A percentile compares a stretch with the other conserved stretches of the same genome.
Conservation (phyloP, 202 grass and related monocot species). For the Schoenoplectus tabernaemontani region DNA sequence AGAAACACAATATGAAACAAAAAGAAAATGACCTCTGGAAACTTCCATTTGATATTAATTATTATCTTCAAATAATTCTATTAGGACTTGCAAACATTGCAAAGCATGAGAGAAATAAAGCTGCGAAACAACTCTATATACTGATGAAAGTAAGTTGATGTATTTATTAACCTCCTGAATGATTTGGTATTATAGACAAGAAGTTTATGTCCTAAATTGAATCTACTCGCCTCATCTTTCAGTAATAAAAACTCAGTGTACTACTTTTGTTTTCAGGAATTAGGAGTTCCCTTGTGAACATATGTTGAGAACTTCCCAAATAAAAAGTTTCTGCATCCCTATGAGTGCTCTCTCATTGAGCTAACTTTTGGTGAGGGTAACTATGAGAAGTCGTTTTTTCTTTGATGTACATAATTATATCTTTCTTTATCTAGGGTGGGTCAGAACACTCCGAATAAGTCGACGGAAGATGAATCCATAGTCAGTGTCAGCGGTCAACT, state of each 20-base stretch:
- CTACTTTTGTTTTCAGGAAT: constrained; percentile 42
- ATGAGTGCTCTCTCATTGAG: constrained; percentile 91
- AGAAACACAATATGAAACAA: not conserved
- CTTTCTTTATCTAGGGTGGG: not conserved
- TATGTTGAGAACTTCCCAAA: constrained; percentile 82
- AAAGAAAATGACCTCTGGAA: constrained; percentile 9
- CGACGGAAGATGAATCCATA: not conserved
- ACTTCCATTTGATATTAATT: not conserved
- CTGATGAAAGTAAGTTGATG: constrained; percentile 76
- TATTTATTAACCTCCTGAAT: constrained; percentile 5
- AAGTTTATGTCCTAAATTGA: not conserved
- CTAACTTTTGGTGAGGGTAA: constrained; percentile 94
- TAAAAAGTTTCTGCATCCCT: constrained; percentile 77
- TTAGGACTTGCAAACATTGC: constrained; percentile 89
- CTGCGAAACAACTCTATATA: constrained; percentile 89
- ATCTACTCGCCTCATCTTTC: not conserved
- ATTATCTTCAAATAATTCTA: constrained; percentile 13
- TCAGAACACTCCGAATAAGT: not conserved
- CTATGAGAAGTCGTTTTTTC: constrained; percentile 65
- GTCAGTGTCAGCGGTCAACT: not conserved
- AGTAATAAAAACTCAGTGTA: not conserved
- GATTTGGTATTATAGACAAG: not conserved
- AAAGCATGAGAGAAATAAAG: constrained; percentile 87
- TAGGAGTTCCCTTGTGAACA: constrained; percentile 70
- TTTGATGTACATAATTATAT: constrained; percentile 1